Base-by-base conservation (phyloP, 2,329 filamentous ascomycete species). In the Claviceps citrina region DNA sequence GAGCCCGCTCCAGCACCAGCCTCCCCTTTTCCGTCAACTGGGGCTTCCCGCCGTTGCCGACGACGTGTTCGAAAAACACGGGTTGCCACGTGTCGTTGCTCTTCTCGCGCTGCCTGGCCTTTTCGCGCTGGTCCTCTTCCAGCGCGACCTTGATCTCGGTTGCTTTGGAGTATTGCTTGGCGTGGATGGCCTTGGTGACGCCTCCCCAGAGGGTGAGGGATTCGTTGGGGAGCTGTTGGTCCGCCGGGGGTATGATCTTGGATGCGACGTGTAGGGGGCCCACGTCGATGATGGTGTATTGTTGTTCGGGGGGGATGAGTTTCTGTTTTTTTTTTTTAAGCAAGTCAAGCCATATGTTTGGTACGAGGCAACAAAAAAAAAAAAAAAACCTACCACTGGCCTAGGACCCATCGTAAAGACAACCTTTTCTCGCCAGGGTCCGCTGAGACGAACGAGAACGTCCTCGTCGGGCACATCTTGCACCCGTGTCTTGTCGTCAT, bases 81-180 rank as follows among this genome's bases (percentile, higher is more conserved):
- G 91, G 91, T 48, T 78, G 68, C 78, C 84, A 98, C 26, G 75
- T 71, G 43, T 73, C 70, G 10, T 77, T 73, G 12, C 70, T 71
- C 33, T 70, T 70, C 55, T 89, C 81, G 32, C 91, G 71, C 55
- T 89, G 77, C 19, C 84, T 77, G 1, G 84, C 87, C 62, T 84
- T 89, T 52, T 83, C 74, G 25, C 91, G 72, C 63, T 98, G 91
- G 32, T 71, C 70, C 59, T 98, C 91, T 60, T 98, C 91, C 9
- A 98, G 74, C 52, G 93, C 85, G 44, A 85, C 76, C 66, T 98
- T 98, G 46, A 91, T 65, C 16, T 73, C 76, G 18, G 91, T 98
- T 7, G 91, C 91, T 47, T 81, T 77, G 31, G 72, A 73, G 60
- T 78, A 98, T 56, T 93, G 84, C 61, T 87, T 93, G 45, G 76